phyloP scores from a whole-genome alignment of 2,329 filamentous ascomycete species.

The Microcyclosporella mali region DNA sequence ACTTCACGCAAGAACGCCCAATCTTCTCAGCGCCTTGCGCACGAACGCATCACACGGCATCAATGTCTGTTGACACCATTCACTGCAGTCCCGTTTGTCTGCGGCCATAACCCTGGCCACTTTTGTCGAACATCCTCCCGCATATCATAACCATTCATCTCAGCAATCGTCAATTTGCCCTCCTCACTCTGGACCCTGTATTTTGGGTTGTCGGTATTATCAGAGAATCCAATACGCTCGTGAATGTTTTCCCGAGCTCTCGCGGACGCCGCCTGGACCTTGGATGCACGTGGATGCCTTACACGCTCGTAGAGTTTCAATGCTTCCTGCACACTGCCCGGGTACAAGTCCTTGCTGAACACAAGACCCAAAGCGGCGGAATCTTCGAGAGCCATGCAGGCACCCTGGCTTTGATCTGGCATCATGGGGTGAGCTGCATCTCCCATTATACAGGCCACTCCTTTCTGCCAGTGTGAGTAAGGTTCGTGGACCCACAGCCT shows the following conservation, averaged over 20 bases:
- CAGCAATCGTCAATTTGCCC: constrained; percentile 60
- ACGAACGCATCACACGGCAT: not conserved
- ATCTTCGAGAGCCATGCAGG: constrained; percentile 64
- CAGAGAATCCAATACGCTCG: constrained; percentile 51
- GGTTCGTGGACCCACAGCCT: constrained; percentile 59
- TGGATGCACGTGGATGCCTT: constrained; percentile 33
- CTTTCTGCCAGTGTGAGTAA: constrained; percentile 53
- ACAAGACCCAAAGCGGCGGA: constrained; percentile 57
- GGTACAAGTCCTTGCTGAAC: constrained; percentile 46
- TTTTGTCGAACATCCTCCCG: constrained; percentile 19
- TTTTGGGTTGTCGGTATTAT: constrained; percentile 49
- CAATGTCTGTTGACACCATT: constrained; percentile 5
- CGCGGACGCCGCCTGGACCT: constrained; percentile 33
- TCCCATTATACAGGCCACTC: constrained; percentile 53
- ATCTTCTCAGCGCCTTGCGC: not conserved
- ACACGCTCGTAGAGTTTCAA: constrained; percentile 34
- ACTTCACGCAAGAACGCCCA: not conserved
- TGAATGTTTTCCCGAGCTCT: constrained; percentile 36
- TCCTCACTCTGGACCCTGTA: constrained; percentile 59
- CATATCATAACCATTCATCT: constrained; percentile 57
- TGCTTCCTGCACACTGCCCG: constrained; percentile 29
- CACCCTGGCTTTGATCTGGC: constrained; percentile 64
- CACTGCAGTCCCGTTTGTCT: constrained; percentile 1
- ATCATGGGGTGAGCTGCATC: constrained; percentile 61
- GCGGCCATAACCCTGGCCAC: constrained; percentile 15